These are phyloP conservation scores for Sarocladium oryzae DNA, from an alignment of 2,329 filamentous ascomycete species.

Conservation along the genomic window DNA sequence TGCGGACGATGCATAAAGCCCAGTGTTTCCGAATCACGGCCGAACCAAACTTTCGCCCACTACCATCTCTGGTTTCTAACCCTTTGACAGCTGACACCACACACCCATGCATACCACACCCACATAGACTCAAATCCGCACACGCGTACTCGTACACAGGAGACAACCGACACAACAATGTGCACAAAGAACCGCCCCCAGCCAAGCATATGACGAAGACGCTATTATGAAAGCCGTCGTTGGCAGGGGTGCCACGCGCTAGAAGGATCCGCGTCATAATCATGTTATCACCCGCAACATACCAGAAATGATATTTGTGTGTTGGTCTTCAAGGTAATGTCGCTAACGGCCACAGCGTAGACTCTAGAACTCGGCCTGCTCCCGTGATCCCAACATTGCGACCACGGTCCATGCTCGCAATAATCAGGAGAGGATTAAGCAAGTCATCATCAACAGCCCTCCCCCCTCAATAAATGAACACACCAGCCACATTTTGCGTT, in stretches of 20 bases:
- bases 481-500: not conserved
- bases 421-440: not conserved
- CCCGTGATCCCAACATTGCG: not conserved
- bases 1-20: not conserved
- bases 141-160: not conserved
- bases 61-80: not conserved
- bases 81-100: conserved; percentile 1
- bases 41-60: conserved; percentile 4
- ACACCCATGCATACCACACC: not conserved
- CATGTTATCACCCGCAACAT: not conserved
- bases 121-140: not conserved
- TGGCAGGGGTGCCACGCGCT: conserved; percentile 5
- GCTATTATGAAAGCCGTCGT: not conserved
- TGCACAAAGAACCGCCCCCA: not conserved
- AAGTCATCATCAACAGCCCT: not conserved
- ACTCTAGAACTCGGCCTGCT: not conserved
- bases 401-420: not conserved
- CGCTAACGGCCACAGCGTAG: not conserved
- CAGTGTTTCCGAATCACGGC: conserved; percentile 8
- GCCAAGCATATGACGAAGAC: not conserved
- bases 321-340: not conserved
- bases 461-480: too few relatives aligned
- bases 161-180: not conserved
- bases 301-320: not conserved
- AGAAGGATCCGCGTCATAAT: not conserved